phyloP scores from a whole-genome alignment of 305 asterid species.

The Fraxinus albicans region DNA sequence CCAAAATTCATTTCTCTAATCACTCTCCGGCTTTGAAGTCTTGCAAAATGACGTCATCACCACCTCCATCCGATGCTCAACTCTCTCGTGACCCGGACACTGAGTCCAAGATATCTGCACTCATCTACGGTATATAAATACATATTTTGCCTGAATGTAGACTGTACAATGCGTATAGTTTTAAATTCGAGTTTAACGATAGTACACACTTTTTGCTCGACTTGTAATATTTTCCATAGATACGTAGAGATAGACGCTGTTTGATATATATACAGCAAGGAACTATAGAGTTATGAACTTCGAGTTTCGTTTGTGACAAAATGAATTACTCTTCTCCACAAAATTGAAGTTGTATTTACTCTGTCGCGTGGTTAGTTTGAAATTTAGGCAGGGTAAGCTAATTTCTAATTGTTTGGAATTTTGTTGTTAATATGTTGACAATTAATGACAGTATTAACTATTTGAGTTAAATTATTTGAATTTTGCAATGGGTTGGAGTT shows the following conservation, averaged over 20 bases:
- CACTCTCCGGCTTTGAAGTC: background rate
- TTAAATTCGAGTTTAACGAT: background rate
- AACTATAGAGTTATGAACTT: background rate
- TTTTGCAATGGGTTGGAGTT: background rate
- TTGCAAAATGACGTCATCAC: constrained; percentile 40
- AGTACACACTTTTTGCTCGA: constrained; percentile 10
- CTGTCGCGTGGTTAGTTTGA: background rate
- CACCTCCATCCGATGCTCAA: constrained; percentile 33
- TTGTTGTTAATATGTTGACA: background rate
- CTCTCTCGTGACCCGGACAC: constrained; percentile 32
- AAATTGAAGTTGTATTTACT: background rate
- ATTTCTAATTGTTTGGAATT: background rate
- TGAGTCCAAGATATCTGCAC: constrained; percentile 65
- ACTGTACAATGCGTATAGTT: background rate
- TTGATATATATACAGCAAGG: background rate
- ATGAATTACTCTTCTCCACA: background rate
- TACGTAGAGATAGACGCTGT: background rate
- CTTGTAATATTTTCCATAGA: background rate
- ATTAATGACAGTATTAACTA: background rate
- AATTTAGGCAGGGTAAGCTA: background rate
- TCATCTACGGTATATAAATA: constrained; percentile 48
- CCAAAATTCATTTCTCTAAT: constrained; percentile 21
- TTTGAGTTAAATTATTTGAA: constrained; percentile 6
- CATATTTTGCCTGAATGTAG: background rate
- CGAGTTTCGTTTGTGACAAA: background rate